These are phyloP conservation scores for Trametes versicolor DNA, from an alignment of 1,284 basidiomycete genomes.

Conservation along the genomic window DNA sequence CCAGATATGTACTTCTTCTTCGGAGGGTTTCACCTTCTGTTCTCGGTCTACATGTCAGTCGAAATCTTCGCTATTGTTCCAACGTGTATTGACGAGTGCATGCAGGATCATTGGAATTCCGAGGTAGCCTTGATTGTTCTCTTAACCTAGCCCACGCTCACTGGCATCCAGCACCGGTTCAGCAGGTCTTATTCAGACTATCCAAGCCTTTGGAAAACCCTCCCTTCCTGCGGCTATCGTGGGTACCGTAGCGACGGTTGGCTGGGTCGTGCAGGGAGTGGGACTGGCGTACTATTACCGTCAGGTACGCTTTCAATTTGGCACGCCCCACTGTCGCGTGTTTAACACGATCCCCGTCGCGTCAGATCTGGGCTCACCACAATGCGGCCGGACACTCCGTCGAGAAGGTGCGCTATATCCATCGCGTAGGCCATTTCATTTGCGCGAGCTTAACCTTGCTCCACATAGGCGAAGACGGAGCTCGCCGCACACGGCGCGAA, in stretches of 20 bases:
- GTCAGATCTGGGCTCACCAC: slow-evolving; percentile 86
- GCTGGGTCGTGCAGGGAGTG: slow-evolving; percentile 88
- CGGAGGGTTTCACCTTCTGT: slow-evolving; percentile 91
- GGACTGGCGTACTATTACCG: slow-evolving; percentile 88
- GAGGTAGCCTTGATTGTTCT: slow-evolving; percentile 52
- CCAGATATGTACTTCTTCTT: slow-evolving; percentile 96
- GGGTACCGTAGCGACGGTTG: slow-evolving; percentile 82
- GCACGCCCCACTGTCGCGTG: slow-evolving; percentile 4
- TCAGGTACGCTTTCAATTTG: slow-evolving; percentile 60
- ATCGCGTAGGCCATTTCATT: not conserved
- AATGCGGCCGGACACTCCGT: slow-evolving; percentile 85
- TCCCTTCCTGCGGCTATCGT: slow-evolving; percentile 81
- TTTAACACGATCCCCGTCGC: slow-evolving; percentile 20
- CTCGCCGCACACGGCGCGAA: slow-evolving; percentile 88
- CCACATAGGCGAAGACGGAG: slow-evolving; percentile 81
- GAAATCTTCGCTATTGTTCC: slow-evolving; percentile 22
- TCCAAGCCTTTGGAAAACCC: slow-evolving; percentile 74
- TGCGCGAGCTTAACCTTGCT: not conserved
- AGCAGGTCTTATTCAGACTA: slow-evolving; percentile 94
- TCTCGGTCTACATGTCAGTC: slow-evolving; percentile 86
- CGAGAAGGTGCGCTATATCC: slow-evolving; percentile 67
- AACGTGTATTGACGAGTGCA: slow-evolving; percentile 38
- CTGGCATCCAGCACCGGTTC: slow-evolving; percentile 79
- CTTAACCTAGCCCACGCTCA: slow-evolving; percentile 19
- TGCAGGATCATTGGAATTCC: slow-evolving; percentile 88